These are phyloP conservation scores for Agaricus subrufescens DNA, from an alignment of 768 basidiomycete genomes.

Conservation along the genomic window DNA sequence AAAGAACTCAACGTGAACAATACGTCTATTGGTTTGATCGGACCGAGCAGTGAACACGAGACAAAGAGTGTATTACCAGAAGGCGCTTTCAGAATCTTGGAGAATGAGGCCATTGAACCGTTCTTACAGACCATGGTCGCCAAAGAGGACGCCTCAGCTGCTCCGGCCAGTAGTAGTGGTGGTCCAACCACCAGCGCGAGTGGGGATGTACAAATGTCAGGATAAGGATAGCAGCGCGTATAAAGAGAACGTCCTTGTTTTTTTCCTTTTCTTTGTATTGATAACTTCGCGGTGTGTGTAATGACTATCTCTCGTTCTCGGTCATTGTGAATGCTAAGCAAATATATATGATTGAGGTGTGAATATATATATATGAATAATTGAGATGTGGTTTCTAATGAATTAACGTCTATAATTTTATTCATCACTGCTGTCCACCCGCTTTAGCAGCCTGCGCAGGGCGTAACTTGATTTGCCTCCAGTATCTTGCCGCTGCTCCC, in stretches of 20 bases:
- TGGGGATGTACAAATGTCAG: constrained; percentile 81
- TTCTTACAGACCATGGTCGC: constrained; percentile 78
- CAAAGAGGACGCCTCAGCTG: constrained; percentile 48
- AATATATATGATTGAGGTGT: background rate
- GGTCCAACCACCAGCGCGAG: constrained; percentile 2
- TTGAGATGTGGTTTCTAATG: background rate
- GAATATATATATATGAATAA: background rate
- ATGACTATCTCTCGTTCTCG: background rate
- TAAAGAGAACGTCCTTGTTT: background rate
- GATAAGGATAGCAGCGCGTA: constrained; percentile 30
- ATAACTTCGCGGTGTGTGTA: background rate
- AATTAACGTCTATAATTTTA: background rate
- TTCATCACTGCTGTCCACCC: background rate
- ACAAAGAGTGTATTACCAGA: constrained; percentile 42
- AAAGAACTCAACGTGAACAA: constrained; percentile 92
- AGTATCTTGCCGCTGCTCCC: constrained; percentile 54
- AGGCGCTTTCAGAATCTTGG: constrained; percentile 15
- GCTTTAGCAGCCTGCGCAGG: background rate
- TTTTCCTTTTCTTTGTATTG: background rate
- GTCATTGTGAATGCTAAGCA: too few species aligned
- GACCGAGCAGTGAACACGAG: constrained; percentile 62
- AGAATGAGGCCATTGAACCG: constrained; percentile 53
- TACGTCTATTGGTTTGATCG: constrained; percentile 93
- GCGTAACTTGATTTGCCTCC: constrained; percentile 32
- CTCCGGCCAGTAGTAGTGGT: constrained; percentile 17